These are phyloP conservation scores for Balamuthia mandrillaris DNA, from an alignment of 208 protist species.

Conservation along the genomic window DNA sequence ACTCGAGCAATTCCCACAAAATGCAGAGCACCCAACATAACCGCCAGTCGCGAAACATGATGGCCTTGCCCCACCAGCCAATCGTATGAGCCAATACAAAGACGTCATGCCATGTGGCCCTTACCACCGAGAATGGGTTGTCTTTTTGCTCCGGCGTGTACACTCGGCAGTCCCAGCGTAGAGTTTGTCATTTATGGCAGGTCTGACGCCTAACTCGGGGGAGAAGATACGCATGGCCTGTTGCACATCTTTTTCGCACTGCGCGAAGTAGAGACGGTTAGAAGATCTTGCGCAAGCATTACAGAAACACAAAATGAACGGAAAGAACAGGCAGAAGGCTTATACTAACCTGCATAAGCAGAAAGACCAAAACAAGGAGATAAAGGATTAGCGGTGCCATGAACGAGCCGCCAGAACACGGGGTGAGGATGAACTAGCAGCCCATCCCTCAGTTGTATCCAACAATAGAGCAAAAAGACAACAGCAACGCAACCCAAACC, in stretches of 20 bases:
- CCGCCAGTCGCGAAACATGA: conserved; percentile 88
- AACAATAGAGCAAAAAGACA: conserved; percentile 16
- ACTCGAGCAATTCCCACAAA: conserved; percentile 92
- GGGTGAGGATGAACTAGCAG: conserved; percentile 89
- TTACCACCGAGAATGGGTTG: not conserved
- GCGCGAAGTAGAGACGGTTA: conserved; percentile 85
- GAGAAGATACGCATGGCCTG: conserved; percentile 74
- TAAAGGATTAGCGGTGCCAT: conserved; percentile 85
- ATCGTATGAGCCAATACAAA: conserved; percentile 83
- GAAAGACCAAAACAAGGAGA: conserved; percentile 82
- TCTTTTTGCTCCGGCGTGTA: conserved; percentile 23
- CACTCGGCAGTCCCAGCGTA: conserved; percentile 71
- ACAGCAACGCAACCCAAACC: not conserved
- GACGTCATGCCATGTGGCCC: not conserved
- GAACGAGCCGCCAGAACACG: conserved; percentile 85
- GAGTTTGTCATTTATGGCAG: conserved; percentile 83
- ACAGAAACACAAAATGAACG: too few species aligned
- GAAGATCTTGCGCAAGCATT: conserved; percentile 81
- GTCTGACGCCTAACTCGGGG: conserved; percentile 67
- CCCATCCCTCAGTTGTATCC: conserved; percentile 18
- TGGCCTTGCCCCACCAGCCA: conserved; percentile 88
- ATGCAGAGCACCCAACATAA: conserved; percentile 82
- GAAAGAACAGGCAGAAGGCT: too few species aligned
- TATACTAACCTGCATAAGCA: too few species aligned
- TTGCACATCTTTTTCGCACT: conserved; percentile 63